Evolutionary conservation across 2,329 filamentous ascomycete species (phyloP).

Genomic region (Trichoderma koningiopsis): DNA sequence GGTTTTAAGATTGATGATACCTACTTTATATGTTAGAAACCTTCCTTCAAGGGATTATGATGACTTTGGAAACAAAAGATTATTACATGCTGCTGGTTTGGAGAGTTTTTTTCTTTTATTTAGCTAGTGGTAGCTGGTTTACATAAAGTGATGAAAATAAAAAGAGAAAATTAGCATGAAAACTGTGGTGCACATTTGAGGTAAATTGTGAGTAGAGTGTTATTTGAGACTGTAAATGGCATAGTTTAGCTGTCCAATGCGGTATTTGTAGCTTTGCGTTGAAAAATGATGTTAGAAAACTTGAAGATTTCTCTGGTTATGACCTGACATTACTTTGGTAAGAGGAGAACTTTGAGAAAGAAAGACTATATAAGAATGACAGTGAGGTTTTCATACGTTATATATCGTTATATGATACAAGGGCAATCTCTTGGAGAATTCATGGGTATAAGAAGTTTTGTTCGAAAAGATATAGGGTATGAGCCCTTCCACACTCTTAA

Average conservation of each 20-base stretch:
- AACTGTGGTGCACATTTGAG: background rate
- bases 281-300: background rate
- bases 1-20: conserved; percentile 16
- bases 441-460: background rate
- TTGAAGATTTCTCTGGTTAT: background rate
- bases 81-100: background rate
- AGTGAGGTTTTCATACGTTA: background rate
- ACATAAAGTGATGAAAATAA: conserved; percentile 6
- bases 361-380: background rate
- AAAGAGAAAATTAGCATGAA: background rate
- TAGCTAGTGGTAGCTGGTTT: background rate
- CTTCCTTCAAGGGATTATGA: conserved; percentile 25
- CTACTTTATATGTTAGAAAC: conserved; percentile 22
- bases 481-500: background rate
- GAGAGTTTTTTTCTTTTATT: background rate
- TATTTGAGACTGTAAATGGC: background rate
- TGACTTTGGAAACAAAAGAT: background rate
- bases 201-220: background rate
- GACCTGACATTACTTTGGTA: background rate
- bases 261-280: background rate
- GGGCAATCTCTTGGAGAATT: background rate
- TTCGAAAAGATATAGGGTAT: background rate
- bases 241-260: background rate
- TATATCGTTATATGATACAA: background rate
- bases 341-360: background rate